Conservation (phyloP, 257 asterid species). For the Galeopsis tetrahit region DNA sequence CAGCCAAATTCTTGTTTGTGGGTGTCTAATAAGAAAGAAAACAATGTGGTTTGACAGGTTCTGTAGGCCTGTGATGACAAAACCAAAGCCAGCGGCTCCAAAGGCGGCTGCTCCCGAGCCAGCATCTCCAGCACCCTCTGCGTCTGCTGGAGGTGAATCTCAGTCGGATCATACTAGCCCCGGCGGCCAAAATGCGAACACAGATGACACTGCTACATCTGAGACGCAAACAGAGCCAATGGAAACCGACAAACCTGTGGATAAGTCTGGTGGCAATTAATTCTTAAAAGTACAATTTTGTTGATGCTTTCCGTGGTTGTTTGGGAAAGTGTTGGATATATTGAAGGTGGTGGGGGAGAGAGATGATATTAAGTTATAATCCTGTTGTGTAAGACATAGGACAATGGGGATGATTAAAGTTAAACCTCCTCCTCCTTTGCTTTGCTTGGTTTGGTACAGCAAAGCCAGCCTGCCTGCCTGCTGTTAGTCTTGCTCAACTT, state of each 20-base stretch:
- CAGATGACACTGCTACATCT: constrained; percentile 36
- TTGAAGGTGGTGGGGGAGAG: not conserved
- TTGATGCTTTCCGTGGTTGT: constrained; percentile 8
- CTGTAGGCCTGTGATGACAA: constrained; percentile 76
- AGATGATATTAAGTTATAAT: not conserved
- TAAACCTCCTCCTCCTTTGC: not conserved
- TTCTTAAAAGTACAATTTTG: not conserved
- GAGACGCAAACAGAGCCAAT: constrained; percentile 54
- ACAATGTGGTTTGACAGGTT: constrained; percentile 46
- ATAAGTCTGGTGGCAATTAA: constrained; percentile 19
- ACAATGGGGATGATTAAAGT: not conserved
- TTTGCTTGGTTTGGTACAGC: not conserved
- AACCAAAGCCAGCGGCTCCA: constrained; percentile 66
- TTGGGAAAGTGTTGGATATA: constrained; percentile 9
- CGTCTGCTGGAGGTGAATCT: constrained; percentile 59
- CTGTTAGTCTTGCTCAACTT: not conserved
- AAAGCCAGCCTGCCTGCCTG: too few species aligned
- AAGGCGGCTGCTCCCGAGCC: constrained; percentile 69
- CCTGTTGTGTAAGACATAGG: constrained; percentile 34
- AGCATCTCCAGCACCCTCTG: constrained; percentile 57
- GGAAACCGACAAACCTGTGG: constrained; percentile 67
- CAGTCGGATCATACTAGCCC: constrained; percentile 34
- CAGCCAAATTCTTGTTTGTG: not conserved
- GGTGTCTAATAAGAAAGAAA: not conserved
- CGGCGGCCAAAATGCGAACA: constrained; percentile 27